Conservation (phyloP, 495 filamentous ascomycete species). For the Beverwykella pulmonaria region DNA sequence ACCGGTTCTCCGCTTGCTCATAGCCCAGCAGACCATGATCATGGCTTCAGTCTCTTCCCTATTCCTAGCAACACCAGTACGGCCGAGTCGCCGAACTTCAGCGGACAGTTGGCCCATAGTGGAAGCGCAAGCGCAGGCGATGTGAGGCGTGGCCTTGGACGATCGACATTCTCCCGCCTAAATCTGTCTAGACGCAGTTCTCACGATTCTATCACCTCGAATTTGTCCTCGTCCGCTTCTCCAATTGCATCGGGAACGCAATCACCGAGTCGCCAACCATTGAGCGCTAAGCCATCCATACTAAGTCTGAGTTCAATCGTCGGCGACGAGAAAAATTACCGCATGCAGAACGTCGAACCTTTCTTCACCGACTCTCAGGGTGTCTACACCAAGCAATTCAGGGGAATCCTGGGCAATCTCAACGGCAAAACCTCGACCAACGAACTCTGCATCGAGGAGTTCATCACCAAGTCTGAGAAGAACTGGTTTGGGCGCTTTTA, state of each 20-base stretch:
- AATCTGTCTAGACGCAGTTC: conserved; percentile 17
- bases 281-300: conserved; percentile 45
- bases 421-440: conserved; percentile 57
- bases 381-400: conserved; percentile 59
- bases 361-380: conserved; percentile 69
- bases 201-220: conserved; percentile 14
- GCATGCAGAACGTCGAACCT: conserved; percentile 66
- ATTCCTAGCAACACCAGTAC: conserved; percentile 10
- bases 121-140: not conserved
- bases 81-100: not conserved
- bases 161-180: not conserved
- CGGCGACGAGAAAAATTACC: conserved; percentile 63
- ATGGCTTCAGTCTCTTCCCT: conserved; percentile 13
- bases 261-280: not conserved
- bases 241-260: not conserved
- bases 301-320: conserved; percentile 56
- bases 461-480: conserved; percentile 64
- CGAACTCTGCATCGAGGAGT: conserved; percentile 64
- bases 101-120: not conserved
- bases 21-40: not conserved
- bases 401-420: conserved; percentile 57
- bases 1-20: not conserved
- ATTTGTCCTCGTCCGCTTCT: not conserved
- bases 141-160: not conserved
- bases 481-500: conserved; percentile 64